These are phyloP conservation scores for Mycena galericulata DNA, from an alignment of 768 basidiomycete species.

Conservation along the genomic window DNA sequence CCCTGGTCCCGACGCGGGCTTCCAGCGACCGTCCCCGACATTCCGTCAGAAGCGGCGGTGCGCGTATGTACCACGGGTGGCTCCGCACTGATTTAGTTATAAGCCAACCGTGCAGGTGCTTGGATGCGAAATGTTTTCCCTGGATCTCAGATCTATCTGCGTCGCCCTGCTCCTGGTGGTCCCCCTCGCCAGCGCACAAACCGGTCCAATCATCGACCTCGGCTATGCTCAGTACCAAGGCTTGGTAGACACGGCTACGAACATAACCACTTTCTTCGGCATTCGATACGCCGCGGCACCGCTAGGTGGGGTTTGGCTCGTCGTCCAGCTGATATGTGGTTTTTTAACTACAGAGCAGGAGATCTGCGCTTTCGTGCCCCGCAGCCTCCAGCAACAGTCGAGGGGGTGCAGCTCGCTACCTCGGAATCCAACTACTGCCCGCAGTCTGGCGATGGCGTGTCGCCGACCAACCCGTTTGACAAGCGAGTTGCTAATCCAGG, in stretches of 20 bases:
- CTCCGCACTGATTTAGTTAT: no score
- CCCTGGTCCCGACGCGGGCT: no score
- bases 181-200: not conserved
- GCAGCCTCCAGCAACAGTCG: slow-evolving; percentile 39
- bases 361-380: slow-evolving; percentile 51
- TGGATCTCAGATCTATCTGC: not conserved
- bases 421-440: slow-evolving; percentile 48
- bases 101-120: no score
- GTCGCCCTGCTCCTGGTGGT: not conserved
- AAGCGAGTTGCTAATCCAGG: not conserved
- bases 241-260: slow-evolving; percentile 32
- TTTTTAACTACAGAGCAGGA: slow-evolving; percentile 48
- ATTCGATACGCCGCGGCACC: slow-evolving; percentile 51
- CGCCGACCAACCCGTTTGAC: slow-evolving; percentile 50
- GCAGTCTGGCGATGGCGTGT: slow-evolving; percentile 41
- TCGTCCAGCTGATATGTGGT: not conserved
- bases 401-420: slow-evolving; percentile 48
- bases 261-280: slow-evolving; percentile 39
- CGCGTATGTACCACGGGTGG: no score
- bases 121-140: not conserved
- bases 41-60: no score
- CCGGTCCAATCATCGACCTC: slow-evolving; percentile 39
- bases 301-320: not conserved
- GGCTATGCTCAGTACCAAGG: slow-evolving; percentile 48
- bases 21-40: no score